Evolutionary conservation across 2,329 filamentous ascomycete genomes (phyloP).

Genomic region (Aspergillus transmontanensis): DNA sequence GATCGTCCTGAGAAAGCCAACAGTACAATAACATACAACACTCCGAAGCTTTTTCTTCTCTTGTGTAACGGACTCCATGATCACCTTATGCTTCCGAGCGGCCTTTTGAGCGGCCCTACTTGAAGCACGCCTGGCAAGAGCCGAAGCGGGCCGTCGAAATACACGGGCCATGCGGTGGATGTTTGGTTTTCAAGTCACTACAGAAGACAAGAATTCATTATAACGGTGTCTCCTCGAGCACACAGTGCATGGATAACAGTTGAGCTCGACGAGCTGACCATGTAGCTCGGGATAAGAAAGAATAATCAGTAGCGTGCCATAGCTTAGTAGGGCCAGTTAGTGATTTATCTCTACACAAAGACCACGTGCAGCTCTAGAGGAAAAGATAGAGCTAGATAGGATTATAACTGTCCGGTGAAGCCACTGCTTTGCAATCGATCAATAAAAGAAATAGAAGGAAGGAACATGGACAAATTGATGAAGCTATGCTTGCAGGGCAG

Average conservation of each 20-base stretch:
- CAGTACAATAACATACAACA: constrained; percentile 43
- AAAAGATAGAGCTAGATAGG: neutral
- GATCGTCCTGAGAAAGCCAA: constrained; percentile 15
- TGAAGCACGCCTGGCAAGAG: constrained; percentile 35
- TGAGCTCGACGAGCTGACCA: constrained; percentile 5
- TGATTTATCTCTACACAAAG: constrained; percentile 22
- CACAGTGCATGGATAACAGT: constrained; percentile 4
- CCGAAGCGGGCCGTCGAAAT: constrained; percentile 36
- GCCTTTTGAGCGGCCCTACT: constrained; percentile 36
- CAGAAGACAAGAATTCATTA: constrained; percentile 19
- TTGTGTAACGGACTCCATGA: constrained; percentile 60
- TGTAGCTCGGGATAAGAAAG: neutral
- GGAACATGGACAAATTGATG: neutral
- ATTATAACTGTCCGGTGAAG: neutral
- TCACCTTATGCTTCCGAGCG: constrained; percentile 56
- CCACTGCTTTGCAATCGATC: neutral
- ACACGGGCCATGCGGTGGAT: constrained; percentile 40
- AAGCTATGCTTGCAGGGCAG: neutral
- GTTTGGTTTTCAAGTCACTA: constrained; percentile 24
- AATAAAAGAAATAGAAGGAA: neutral
- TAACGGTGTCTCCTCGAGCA: constrained; percentile 22
- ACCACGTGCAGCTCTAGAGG: constrained; percentile 8
- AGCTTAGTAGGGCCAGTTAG: constrained; percentile 14
- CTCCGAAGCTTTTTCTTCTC: constrained; percentile 63
- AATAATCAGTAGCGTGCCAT: constrained; percentile 7